phyloP scores from a whole-genome alignment of 257 asterid genomes.

The Scutellaria barbata region DNA sequence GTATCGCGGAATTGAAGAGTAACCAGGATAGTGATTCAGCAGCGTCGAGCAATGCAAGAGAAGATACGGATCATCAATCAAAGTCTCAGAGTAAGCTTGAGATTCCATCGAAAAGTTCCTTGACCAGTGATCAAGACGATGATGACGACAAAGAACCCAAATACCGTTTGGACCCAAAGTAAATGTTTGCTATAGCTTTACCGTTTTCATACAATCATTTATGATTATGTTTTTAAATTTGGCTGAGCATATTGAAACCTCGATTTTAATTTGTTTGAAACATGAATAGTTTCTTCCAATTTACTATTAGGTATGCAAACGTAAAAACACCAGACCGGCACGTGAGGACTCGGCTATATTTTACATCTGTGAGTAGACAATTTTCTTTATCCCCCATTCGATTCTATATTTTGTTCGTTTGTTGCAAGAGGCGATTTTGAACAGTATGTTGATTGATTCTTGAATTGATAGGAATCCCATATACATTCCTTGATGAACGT shows the following conservation, averaged over 20 bases:
- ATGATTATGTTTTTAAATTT: slow-evolving; percentile 7
- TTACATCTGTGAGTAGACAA: slow-evolving; percentile 76
- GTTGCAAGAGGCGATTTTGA: neutral
- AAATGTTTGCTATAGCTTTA: slow-evolving; percentile 22
- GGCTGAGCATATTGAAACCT: slow-evolving; percentile 5
- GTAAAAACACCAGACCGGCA: slow-evolving; percentile 91
- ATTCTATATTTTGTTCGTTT: neutral
- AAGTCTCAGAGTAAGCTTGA: slow-evolving; percentile 60
- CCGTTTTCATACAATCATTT: neutral
- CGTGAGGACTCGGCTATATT: slow-evolving; percentile 89
- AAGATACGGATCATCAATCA: slow-evolving; percentile 53
- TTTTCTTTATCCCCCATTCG: neutral
- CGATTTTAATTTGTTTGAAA: slow-evolving; percentile 12
- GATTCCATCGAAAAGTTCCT: slow-evolving; percentile 56
- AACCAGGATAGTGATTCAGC: slow-evolving; percentile 59
- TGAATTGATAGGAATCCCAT: slow-evolving; percentile 81
- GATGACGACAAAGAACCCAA: slow-evolving; percentile 91
- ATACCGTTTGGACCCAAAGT: slow-evolving; percentile 96
- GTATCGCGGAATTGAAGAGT: slow-evolving; percentile 81
- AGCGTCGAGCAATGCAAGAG: slow-evolving; percentile 46
- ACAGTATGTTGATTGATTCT: slow-evolving; percentile 16
- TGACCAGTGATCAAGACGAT: slow-evolving; percentile 72
- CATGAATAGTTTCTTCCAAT: slow-evolving; percentile 25
- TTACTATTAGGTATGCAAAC: slow-evolving; percentile 72
- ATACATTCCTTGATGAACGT: slow-evolving; percentile 97